Conservation (phyloP, 345 rosid genomes). For the Moringa oleifera region DNA sequence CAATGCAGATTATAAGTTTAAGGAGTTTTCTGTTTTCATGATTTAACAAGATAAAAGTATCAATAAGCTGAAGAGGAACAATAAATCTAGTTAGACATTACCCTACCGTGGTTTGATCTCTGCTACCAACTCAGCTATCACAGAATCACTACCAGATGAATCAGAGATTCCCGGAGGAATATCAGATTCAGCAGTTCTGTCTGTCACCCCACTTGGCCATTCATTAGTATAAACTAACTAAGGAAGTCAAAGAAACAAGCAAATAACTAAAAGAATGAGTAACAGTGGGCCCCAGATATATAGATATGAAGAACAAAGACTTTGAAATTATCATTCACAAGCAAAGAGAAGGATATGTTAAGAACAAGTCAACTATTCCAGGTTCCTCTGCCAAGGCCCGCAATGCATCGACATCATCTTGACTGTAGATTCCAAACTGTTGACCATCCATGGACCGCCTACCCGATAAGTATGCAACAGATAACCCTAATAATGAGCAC, state of each 20-base stretch:
- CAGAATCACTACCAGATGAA: slow-evolving; percentile 45
- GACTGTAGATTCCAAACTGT: slow-evolving; percentile 65
- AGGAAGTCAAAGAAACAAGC: slow-evolving; percentile 29
- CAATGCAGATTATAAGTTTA: not conserved
- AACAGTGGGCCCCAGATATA: not conserved
- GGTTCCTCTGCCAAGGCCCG: slow-evolving; percentile 93
- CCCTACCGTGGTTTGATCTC: slow-evolving; percentile 90
- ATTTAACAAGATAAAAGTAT: not conserved
- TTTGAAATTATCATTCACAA: not conserved
- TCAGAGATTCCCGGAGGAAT: slow-evolving; percentile 50
- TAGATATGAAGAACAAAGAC: not conserved
- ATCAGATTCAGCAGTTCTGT: slow-evolving; percentile 48
- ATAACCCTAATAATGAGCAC: slow-evolving; percentile 51
- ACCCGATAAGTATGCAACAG: slow-evolving; percentile 81
- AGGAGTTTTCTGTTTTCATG: not conserved
- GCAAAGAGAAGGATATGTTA: slow-evolving; percentile 72
- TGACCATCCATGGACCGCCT: slow-evolving; percentile 47
- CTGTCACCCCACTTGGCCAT: slow-evolving; percentile 82
- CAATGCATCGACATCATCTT: slow-evolving; percentile 82
- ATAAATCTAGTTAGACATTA: not conserved
- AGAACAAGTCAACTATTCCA: slow-evolving; percentile 69
- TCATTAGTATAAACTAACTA: slow-evolving; percentile 64
- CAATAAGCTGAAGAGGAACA: not conserved
- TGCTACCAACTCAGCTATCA: slow-evolving; percentile 61
- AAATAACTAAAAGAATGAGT: not conserved